Conservation (phyloP, 169 alveolate species). For the Eimeria tenella region DNA sequence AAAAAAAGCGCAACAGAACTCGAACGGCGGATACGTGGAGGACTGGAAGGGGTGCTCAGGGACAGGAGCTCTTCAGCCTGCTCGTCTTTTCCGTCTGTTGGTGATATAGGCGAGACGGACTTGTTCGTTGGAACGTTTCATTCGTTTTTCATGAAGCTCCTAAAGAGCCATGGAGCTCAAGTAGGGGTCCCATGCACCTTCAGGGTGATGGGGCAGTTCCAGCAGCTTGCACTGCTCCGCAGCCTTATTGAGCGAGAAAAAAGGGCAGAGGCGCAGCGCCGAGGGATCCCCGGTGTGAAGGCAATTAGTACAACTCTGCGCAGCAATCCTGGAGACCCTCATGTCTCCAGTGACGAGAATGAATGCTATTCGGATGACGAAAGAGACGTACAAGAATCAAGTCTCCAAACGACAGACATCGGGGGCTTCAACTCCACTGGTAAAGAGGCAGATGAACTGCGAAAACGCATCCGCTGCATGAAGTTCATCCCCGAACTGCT, state of each 20-base stretch:
- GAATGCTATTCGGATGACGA: slow-evolving; percentile 35
- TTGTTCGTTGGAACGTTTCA: slow-evolving; percentile 82
- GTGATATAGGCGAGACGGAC: slow-evolving; percentile 11
- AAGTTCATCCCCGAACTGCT: slow-evolving; percentile 57
- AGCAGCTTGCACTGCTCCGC: slow-evolving; percentile 39
- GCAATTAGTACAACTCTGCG: slow-evolving; percentile 48
- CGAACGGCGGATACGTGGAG: slow-evolving; percentile 78
- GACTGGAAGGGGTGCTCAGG: slow-evolving; percentile 48
- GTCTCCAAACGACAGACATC: background rate
- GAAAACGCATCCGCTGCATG: slow-evolving; percentile 55
- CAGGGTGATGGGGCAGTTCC: slow-evolving; percentile 25
- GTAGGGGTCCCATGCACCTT: slow-evolving; percentile 71
- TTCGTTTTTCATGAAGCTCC: slow-evolving; percentile 77
- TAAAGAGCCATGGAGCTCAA: slow-evolving; percentile 67
- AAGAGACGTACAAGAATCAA: background rate
- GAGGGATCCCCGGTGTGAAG: background rate
- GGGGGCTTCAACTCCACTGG: background rate
- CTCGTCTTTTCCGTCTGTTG: background rate
- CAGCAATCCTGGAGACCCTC: slow-evolving; percentile 21
- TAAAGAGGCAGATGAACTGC: slow-evolving; percentile 67
- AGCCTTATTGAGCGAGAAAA: background rate
- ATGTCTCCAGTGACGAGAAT: slow-evolving; percentile 56
- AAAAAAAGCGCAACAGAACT: slow-evolving; percentile 84
- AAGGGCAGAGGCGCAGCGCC: slow-evolving; percentile 43
- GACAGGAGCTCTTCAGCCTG: slow-evolving; percentile 10